A percentile compares a stretch with the other conserved stretches of the same genome.
Evolutionary conservation across 495 filamentous ascomycete genomes (phyloP).

Genomic region (Penicillium macrosclerotiorum): DNA sequence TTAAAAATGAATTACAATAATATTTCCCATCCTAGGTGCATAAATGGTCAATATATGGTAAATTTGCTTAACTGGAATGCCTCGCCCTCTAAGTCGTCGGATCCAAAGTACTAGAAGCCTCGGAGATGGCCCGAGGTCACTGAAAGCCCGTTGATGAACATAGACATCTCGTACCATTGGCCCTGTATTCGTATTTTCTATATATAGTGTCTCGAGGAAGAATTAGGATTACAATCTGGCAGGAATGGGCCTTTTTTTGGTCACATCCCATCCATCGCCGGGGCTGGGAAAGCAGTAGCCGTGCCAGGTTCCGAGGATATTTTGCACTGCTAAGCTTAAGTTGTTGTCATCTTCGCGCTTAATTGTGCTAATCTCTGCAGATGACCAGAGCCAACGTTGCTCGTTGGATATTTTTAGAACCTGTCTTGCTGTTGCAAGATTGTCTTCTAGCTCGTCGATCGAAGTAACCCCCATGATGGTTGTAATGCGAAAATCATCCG

Average conservation of each 20-base stretch:
- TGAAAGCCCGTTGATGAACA: too few species aligned
- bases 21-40: too few species aligned
- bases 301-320: conserved; percentile 14
- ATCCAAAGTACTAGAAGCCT: too few species aligned
- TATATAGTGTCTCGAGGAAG: too few species aligned
- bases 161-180: too few species aligned
- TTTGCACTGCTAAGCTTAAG: conserved; percentile 5
- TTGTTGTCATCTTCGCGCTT: background rate
- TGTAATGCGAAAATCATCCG: conserved; percentile 10
- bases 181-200: too few species aligned
- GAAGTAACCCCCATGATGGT: conserved; percentile 21
- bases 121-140: background rate
- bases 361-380: background rate
- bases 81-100: too few species aligned
- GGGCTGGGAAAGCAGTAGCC: conserved; percentile 20
- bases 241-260: conserved; percentile 4
- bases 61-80: too few species aligned
- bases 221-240: conserved; percentile 5
- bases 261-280: conserved; percentile 18
- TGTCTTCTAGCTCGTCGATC: conserved; percentile 18
- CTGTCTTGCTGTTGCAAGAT: conserved; percentile 9
- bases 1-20: too few species aligned
- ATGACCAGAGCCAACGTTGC: conserved; percentile 7
- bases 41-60: too few species aligned
- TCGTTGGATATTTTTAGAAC: conserved; percentile 9